These are phyloP conservation scores for Hypsizygus marmoreus DNA, from an alignment of 768 basidiomycete genomes.

Conservation along the genomic window DNA sequence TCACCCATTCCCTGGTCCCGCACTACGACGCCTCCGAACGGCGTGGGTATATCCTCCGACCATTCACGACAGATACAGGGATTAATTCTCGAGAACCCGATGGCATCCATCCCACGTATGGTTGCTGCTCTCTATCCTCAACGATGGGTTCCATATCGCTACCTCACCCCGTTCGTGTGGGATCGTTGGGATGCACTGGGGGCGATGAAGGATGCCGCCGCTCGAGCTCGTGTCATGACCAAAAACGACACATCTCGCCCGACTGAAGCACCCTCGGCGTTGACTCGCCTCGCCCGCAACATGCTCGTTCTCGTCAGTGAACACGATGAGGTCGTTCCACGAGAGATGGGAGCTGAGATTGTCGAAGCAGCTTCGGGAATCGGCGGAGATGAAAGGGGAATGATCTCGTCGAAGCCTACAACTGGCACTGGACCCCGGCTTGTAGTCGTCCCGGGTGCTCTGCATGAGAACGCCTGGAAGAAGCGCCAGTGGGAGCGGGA, in stretches of 20 bases:
- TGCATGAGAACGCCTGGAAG: conserved; percentile 24
- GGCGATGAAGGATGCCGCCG: conserved; percentile 17
- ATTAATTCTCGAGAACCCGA: conserved; percentile 51
- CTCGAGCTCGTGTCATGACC: background rate
- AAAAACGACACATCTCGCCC: background rate
- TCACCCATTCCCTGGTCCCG: no score
- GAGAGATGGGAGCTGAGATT: conserved; percentile 34
- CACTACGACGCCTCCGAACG: no score
- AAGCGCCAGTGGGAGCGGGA: conserved; percentile 18
- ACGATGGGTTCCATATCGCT: conserved; percentile 50
- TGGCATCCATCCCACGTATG: conserved; percentile 49
- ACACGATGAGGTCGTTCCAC: conserved; percentile 49
- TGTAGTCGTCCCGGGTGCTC: conserved; percentile 9
- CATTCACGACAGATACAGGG: conserved; percentile 29
- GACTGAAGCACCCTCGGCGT: conserved; percentile 1
- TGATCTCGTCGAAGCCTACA: no score
- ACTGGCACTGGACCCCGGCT: background rate
- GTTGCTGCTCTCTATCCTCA: conserved; percentile 48
- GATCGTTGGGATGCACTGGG: conserved; percentile 49
- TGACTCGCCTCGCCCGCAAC: conserved; percentile 18
- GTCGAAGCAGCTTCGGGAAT: conserved; percentile 3
- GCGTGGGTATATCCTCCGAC: no score
- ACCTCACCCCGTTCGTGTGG: conserved; percentile 42
- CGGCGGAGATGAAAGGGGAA: background rate
- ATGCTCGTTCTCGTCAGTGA: conserved; percentile 42